Percentiles rank a stretch among this genome's conserved stretches.
phyloP scores from a whole-genome alignment of 1,139 yeast species.

The Magnusiomyces suaveolens region DNA sequence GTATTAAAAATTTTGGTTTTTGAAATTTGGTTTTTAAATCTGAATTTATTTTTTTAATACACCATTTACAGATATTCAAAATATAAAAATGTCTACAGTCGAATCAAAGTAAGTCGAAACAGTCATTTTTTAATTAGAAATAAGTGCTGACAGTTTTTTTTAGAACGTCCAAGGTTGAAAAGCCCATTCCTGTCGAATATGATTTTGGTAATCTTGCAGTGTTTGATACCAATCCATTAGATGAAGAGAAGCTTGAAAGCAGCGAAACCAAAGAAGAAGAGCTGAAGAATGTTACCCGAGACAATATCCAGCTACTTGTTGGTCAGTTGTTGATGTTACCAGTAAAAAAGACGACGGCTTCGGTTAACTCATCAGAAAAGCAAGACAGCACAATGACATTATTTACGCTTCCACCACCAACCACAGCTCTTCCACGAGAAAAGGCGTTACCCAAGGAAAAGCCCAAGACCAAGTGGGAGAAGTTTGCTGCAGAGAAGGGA shows the following conservation, averaged over 20 bases:
- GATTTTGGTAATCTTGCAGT: constrained; percentile 85
- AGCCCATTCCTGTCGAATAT: constrained; percentile 73
- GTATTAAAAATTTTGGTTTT: not conserved
- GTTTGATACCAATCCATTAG: constrained; percentile 70
- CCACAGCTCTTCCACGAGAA: constrained; percentile 82
- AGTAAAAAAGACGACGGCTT: constrained; percentile 71
- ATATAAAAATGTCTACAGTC: constrained; percentile 1
- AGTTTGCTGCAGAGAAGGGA: constrained; percentile 91
- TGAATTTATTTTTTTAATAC: not conserved
- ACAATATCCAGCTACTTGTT: constrained; percentile 80
- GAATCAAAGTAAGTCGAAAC: constrained; percentile 4
- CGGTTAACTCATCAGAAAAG: constrained; percentile 42
- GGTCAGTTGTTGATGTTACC: constrained; percentile 89
- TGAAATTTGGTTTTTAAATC: not conserved
- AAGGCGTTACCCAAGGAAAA: constrained; percentile 89
- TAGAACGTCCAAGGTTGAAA: constrained; percentile 77
- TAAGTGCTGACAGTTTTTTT: not conserved
- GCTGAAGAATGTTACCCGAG: constrained; percentile 67
- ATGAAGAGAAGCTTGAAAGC: constrained; percentile 57
- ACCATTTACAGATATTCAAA: too few species aligned
- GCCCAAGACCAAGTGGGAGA: constrained; percentile 93
- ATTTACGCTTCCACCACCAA: constrained; percentile 76
- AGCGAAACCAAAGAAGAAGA: constrained; percentile 52
- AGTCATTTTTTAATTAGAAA: not conserved
- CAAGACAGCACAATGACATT: constrained; percentile 73